Conservation (phyloP, 139 green algal species). For the Coccomyxa sp. region DNA sequence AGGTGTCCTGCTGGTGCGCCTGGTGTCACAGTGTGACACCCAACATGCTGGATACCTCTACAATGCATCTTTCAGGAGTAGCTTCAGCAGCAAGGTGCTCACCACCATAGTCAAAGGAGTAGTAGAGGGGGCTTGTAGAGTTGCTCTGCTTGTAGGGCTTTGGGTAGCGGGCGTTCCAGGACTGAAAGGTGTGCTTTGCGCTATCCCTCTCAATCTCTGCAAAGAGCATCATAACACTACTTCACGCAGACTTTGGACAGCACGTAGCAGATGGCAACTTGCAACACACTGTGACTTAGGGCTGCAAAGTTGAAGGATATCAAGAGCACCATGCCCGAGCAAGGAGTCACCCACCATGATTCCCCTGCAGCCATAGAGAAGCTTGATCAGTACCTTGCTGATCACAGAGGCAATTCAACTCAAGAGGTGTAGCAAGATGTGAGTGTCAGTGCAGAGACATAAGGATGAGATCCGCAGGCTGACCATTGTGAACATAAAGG, state of each 20-base stretch:
- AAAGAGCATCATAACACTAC: background rate
- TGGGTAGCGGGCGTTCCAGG: conserved; percentile 22
- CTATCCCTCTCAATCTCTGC: conserved; percentile 27
- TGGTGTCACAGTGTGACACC: too few species aligned
- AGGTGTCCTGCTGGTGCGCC: too few species aligned
- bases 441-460: too few species aligned
- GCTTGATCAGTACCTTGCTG: too few species aligned
- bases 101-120: conserved; percentile 45
- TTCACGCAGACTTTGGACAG: background rate
- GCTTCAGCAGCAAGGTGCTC: background rate
- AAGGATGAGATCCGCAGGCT: too few species aligned
- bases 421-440: too few species aligned
- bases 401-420: too few species aligned
- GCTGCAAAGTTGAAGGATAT: background rate
- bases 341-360: background rate
- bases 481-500: too few species aligned
- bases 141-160: conserved; percentile 27
- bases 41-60: too few species aligned
- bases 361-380: background rate
- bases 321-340: background rate
- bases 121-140: conserved; percentile 43
- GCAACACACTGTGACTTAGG: too few species aligned
- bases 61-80: too few species aligned
- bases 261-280: too few species aligned
- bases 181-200: conserved; percentile 16